Conservation (phyloP, 768 basidiomycete genomes). For the Mycena albidolilacea region DNA sequence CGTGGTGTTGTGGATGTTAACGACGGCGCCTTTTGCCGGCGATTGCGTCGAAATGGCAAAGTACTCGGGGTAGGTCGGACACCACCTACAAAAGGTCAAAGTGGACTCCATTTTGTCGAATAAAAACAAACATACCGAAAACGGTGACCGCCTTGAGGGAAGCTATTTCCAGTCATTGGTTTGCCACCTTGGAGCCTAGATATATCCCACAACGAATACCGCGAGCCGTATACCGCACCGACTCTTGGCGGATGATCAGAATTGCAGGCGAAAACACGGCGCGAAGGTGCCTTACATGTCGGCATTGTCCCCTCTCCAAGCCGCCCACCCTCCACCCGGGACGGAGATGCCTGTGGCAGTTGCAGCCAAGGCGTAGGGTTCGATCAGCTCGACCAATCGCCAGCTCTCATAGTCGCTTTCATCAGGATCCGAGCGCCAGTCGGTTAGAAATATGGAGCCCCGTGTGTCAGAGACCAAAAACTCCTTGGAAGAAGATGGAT, state of each 20-base stretch:
- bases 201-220: constrained; percentile 85
- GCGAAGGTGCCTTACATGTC: constrained; percentile 68
- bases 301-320: constrained; percentile 78
- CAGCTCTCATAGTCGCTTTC: constrained; percentile 66
- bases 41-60: constrained; percentile 82
- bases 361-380: constrained; percentile 74
- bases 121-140: constrained; percentile 68
- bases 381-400: constrained; percentile 80
- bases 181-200: constrained; percentile 81
- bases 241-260: constrained; percentile 61
- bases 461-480: constrained; percentile 83
- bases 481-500: constrained; percentile 82
- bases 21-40: constrained; percentile 71
- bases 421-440: constrained; percentile 85
- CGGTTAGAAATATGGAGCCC: constrained; percentile 83
- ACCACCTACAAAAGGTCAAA: constrained; percentile 70
- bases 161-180: constrained; percentile 74
- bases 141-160: constrained; percentile 74
- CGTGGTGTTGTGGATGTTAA: constrained; percentile 79
- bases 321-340: constrained; percentile 72
- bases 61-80: constrained; percentile 79
- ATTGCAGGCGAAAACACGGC: constrained; percentile 22
- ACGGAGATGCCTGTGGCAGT: constrained; percentile 61
- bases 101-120: neutral
- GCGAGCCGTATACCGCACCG: constrained; percentile 81